A percentile compares a stretch with the other conserved stretches of the same genome.
Conservation (phyloP, 768 basidiomycete genomes). For the Panus rudis region DNA sequence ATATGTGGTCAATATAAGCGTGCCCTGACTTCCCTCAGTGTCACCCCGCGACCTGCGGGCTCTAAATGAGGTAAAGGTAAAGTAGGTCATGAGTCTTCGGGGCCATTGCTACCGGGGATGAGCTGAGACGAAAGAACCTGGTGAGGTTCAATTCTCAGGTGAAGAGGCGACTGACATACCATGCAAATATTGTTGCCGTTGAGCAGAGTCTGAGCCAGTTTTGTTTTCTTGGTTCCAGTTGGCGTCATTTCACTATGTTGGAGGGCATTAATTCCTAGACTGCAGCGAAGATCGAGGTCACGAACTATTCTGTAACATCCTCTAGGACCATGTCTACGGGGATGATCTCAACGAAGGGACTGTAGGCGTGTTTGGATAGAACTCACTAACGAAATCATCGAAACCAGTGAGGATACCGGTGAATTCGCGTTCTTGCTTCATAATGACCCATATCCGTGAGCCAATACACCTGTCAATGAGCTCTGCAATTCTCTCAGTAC, state of each 20-base stretch:
- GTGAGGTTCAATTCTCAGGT: neutral
- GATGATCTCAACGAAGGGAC: conserved; percentile 1
- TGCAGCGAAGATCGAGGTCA: conserved; percentile 9
- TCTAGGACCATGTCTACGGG: conserved; percentile 84
- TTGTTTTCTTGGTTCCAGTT: conserved; percentile 72
- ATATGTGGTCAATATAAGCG: too few relatives aligned
- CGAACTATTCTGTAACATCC: conserved; percentile 94
- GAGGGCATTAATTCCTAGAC: neutral
- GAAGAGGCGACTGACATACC: conserved; percentile 36
- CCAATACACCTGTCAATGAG: conserved; percentile 97
- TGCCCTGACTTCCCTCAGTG: too few relatives aligned
- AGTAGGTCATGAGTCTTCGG: conserved; percentile 5
- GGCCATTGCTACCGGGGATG: conserved; percentile 13
- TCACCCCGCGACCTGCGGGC: too few relatives aligned
- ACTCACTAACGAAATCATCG: conserved; percentile 99
- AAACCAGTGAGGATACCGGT: conserved; percentile 92
- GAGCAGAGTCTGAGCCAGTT: conserved; percentile 79
- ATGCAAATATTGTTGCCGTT: conserved; percentile 98
- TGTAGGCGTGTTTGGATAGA: neutral
- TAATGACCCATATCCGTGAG: conserved; percentile 95
- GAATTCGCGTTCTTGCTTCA: conserved; percentile 97
- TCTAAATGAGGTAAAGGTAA: too few relatives aligned
- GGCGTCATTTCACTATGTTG: conserved; percentile 79
- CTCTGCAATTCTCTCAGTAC: conserved; percentile 40
- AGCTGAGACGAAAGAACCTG: conserved; percentile 1